Evolutionary conservation across 306 rosid species (phyloP), one percentile per base, ranked within the genome.

Genomic region (Pyrus communis): DNA sequence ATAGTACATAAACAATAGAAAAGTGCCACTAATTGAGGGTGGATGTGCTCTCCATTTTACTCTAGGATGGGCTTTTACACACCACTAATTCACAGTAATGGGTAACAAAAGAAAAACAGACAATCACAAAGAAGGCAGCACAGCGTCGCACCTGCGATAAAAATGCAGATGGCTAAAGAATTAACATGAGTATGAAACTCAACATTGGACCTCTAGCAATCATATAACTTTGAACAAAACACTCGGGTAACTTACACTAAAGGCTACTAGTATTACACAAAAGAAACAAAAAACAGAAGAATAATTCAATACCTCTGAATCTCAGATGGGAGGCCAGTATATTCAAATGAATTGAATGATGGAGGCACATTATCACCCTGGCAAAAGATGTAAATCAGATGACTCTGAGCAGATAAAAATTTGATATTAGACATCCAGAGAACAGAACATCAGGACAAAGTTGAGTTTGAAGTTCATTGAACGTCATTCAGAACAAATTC

Each of bases 81-180:
- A 30, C 33, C 33, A 30, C 33, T 30, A 4, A 30, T 30, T 30
- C 33, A 30, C 5, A 30, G 33, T 30, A 30, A 30, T 30, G 33
- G 33, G 33, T 30, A 30, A 30, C 33, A 30, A 30, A 30, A 30
- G 33, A 30, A 30, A 30, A 30, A 30, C 33, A 30, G 5, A 30
- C 33, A 30, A 30, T 25, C 87, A 77, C 80, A 85, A 85, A 78
- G 86, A 89, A 96, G 99, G 97, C 96, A 87, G 93, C 96, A 88
- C 97, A 92, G 83, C 88, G 98, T 96, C 97, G 98, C 99, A 96
- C 98, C 98, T 92, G 91, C 91, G 94, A 92, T 93, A 88, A 92
- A 85, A 92, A 87, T 93, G 83, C 86, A 90, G 87, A 91, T 88
- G 87, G 88, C 93, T 87, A 86, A 85, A 81, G 71, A 81, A 88